A percentile compares a stretch with the other conserved stretches of the same genome.
Evolutionary conservation across 2,329 filamentous ascomycete species (phyloP).

Genomic region (Chrysoporthe austroafricana): DNA sequence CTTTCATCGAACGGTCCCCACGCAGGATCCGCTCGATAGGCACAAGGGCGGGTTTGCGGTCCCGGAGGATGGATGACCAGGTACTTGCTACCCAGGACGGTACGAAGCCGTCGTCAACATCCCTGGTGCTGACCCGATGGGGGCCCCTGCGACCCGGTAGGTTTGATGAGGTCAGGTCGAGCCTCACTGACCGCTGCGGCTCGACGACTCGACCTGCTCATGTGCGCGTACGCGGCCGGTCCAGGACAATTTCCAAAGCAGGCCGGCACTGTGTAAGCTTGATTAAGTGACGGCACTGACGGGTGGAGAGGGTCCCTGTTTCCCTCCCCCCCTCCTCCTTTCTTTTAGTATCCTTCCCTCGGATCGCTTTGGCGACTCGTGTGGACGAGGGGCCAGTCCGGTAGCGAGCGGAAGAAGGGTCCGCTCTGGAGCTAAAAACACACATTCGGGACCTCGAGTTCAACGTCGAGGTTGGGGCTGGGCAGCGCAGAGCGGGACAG

Average conservation of each 20-base stretch:
- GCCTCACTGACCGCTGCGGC: conserved; percentile 7
- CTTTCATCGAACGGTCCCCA: conserved; percentile 20
- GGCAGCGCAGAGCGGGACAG: no score
- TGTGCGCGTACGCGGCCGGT: conserved; percentile 9
- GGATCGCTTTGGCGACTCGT: neutral
- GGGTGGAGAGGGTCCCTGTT: neutral
- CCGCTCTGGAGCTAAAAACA: neutral
- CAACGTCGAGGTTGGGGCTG: neutral
- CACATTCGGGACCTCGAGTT: neutral
- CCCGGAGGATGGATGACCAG: neutral
- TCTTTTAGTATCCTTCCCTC: conserved; percentile 6
- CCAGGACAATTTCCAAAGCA: neutral
- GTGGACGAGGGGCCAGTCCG: conserved; percentile 1
- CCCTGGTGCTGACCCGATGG: neutral
- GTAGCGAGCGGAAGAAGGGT: conserved; percentile 13
- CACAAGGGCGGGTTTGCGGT: neutral
- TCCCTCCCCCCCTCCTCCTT: neutral
- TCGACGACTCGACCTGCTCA: conserved; percentile 6
- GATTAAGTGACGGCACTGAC: conserved; percentile 3
- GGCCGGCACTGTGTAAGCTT: conserved; percentile 2
- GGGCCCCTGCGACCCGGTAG: neutral
- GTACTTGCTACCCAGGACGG: neutral
- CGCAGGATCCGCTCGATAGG: conserved; percentile 24
- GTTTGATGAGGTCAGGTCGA: conserved; percentile 11
- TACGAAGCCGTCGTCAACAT: neutral